Conservation (phyloP, 2,329 filamentous ascomycete species). For the Pseudogymnoascus sp. region DNA sequence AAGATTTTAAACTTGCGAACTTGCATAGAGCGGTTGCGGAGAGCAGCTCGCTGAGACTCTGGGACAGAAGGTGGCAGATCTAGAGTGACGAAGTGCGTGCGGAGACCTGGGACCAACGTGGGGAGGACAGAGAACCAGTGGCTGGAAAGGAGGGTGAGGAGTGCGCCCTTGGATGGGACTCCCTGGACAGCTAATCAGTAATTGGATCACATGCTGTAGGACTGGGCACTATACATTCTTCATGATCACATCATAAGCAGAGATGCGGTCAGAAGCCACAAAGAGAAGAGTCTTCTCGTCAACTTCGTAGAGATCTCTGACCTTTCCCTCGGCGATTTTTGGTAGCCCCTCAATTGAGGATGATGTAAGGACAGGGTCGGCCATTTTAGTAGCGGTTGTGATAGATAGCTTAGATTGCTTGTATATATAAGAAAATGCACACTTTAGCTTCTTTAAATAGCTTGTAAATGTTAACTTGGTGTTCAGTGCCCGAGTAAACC, state of each 20-base stretch:
- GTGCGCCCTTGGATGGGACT: constrained; percentile 59
- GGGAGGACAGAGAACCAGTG: constrained; percentile 63
- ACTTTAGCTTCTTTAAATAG: neutral
- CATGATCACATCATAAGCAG: constrained; percentile 90
- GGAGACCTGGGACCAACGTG: constrained; percentile 48
- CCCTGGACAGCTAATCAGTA: constrained; percentile 37
- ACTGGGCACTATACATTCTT: constrained; percentile 57
- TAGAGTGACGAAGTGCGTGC: constrained; percentile 57
- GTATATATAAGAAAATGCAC: neutral
- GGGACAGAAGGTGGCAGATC: constrained; percentile 46
- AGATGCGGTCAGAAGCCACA: constrained; percentile 83
- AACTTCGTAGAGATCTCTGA: constrained; percentile 73
- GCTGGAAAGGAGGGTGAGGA: constrained; percentile 60
- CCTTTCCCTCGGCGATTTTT: constrained; percentile 50
- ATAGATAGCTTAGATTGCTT: constrained; percentile 1
- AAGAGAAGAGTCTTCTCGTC: constrained; percentile 69
- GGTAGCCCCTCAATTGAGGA: constrained; percentile 19
- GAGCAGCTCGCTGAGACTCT: constrained; percentile 34
- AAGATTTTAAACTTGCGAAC: constrained; percentile 59
- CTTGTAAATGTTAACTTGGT: neutral
- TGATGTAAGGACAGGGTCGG: constrained; percentile 17
- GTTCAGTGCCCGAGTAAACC: neutral
- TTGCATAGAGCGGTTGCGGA: constrained; percentile 55
- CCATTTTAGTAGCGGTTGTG: constrained; percentile 14
- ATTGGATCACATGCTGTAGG: constrained; percentile 39